These are phyloP conservation scores for Scutellaria baicalensis DNA, from an alignment of 257 asterid genomes.

Conservation along the genomic window DNA sequence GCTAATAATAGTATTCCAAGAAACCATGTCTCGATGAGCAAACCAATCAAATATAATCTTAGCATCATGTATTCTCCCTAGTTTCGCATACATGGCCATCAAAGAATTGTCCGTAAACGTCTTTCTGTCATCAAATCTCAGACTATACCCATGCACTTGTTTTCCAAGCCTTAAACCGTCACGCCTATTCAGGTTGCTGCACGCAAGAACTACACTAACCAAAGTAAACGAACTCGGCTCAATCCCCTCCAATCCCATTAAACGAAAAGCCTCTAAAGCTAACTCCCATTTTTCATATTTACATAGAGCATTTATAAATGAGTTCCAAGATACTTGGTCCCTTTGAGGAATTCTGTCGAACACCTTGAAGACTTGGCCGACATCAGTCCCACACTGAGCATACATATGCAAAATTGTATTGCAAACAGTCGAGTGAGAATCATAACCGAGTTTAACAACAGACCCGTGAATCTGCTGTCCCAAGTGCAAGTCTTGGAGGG, in stretches of 20 bases:
- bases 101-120: slow-evolving; percentile 65
- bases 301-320: slow-evolving; percentile 67
- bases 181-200: slow-evolving; percentile 47
- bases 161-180: slow-evolving; percentile 74
- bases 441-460: slow-evolving; percentile 50
- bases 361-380: slow-evolving; percentile 45
- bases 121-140: slow-evolving; percentile 50
- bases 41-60: slow-evolving; percentile 44
- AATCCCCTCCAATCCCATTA: slow-evolving; percentile 50
- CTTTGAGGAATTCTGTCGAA: slow-evolving; percentile 63
- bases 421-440: slow-evolving; percentile 51
- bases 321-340: slow-evolving; percentile 90
- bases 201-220: slow-evolving; percentile 73
- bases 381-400: slow-evolving; percentile 45
- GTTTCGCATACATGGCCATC: slow-evolving; percentile 80
- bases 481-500: slow-evolving; percentile 49
- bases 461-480: slow-evolving; percentile 69
- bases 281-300: slow-evolving; percentile 64
- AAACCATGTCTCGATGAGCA: slow-evolving; percentile 55
- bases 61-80: slow-evolving; percentile 57
- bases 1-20: slow-evolving; percentile 82
- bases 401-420: slow-evolving; percentile 68
- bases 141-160: slow-evolving; percentile 63
- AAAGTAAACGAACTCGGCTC: slow-evolving; percentile 69
- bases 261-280: slow-evolving; percentile 59